These are phyloP conservation scores for Wickerhamiella lipophila DNA, from an alignment of 805 yeast genomes.

Conservation along the genomic window DNA sequence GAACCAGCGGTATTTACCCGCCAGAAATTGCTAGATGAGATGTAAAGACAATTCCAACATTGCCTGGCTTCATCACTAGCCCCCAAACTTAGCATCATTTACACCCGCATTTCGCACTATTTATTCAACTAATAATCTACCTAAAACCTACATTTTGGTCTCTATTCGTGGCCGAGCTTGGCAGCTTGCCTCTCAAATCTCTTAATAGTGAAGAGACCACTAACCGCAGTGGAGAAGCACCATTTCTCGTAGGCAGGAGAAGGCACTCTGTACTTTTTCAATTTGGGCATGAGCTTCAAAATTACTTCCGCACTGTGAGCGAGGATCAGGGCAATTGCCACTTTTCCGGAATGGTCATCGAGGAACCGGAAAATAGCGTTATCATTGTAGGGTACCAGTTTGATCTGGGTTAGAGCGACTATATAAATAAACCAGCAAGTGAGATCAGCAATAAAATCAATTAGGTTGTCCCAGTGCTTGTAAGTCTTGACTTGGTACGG, in stretches of 20 bases:
- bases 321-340: background rate
- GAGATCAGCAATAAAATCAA: background rate
- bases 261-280: conserved; percentile 3
- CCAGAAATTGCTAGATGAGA: conserved; percentile 16
- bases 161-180: background rate
- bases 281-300: background rate
- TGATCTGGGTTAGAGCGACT: background rate
- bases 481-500: conserved; percentile 4
- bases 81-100: too few species aligned
- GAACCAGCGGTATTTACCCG: conserved; percentile 13
- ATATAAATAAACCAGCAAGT: background rate
- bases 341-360: background rate
- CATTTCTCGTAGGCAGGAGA: conserved; percentile 8
- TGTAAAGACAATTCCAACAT: too few species aligned
- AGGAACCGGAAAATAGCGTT: background rate
- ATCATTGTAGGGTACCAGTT: background rate
- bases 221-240: background rate
- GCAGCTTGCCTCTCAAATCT: background rate
- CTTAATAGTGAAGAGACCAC: background rate
- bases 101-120: too few species aligned
- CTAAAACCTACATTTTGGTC: too few species aligned
- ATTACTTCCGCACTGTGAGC: background rate
- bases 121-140: background rate
- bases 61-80: too few species aligned
- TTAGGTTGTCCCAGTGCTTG: conserved; percentile 6